Evolutionary conservation across 2,329 filamentous ascomycete genomes (phyloP), one percentile per base, ranked within the genome.

Genomic region (Venturia aucupariae): DNA sequence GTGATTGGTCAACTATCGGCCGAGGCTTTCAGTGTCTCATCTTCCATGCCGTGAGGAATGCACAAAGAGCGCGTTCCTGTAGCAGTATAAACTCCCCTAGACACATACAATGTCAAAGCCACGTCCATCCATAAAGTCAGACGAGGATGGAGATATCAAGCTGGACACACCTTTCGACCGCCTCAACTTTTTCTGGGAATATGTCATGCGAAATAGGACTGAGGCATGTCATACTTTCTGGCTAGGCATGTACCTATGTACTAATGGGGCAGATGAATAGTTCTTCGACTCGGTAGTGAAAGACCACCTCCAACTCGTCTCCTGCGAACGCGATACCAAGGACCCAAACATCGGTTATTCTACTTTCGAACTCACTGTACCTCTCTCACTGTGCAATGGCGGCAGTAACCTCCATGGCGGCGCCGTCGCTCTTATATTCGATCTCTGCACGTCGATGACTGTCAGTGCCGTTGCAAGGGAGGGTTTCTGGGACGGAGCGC

Each of bases 391-490:
- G 62, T 76, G 77, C 66, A 84, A 84, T 70, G 69, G 75, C 55
- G 74, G 75, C 39, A 76, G 76, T 1, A 80, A 78, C 39, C 75
- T 84, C 67, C 82, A 84, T 68, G 82, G 82, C 24, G 82, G 81
- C 7, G 81, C 80, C 2, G 80, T 81, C 2, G 78, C 80, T 0
- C 72, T 82, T 5, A 80, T 84, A 54, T 82, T 83, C 66, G 84
- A 86, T 68, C 80, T 84, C 72, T 76, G 78, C 64, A 81, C 79
- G 1, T 77, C 75, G 7, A 70, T 77, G 8, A 72, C 77, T 6
- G 71, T 78, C 19, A 68, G 66, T 6, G 70, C 72, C 3, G 68
- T 70, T 22, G 68, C 70, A 5, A 67, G 66, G n/a, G 69, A 73
- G 2, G 73, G 72, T 1, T 76, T 76, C 60, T 81, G 78, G 78